Evolutionary conservation across 202 grass and related monocot species (phyloP).

Genomic region (Eragrostis tef): DNA sequence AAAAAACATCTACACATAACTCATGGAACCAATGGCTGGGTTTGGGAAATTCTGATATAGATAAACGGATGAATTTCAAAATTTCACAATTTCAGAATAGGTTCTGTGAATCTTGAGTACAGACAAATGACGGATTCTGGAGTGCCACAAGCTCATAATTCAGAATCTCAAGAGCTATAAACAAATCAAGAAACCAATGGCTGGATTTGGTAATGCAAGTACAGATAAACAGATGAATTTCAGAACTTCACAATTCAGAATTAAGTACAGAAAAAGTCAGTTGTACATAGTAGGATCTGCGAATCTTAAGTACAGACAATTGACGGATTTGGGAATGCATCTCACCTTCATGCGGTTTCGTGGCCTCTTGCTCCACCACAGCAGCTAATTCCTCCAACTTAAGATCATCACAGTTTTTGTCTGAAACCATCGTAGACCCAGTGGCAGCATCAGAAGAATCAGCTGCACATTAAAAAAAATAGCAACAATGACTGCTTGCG

Average conservation of each 20-base stretch:
- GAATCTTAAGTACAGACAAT: not conserved
- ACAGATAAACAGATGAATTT: not conserved
- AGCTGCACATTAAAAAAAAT: constrained; percentile 20
- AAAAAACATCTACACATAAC: no score
- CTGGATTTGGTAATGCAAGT: not conserved
- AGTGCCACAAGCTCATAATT: not conserved
- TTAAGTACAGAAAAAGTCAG: not conserved
- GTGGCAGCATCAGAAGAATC: constrained; percentile 31
- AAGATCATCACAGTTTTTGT: not conserved
- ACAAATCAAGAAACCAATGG: not conserved
- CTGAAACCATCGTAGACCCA: constrained; percentile 2
- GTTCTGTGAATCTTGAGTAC: no score
- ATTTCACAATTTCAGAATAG: no score
- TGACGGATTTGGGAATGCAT: constrained; percentile 3
- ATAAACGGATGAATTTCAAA: no score
- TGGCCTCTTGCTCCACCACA: constrained; percentile 10
- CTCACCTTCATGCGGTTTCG: constrained; percentile 44
- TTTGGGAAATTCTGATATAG: no score
- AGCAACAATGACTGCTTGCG: not conserved
- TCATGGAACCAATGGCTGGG: no score
- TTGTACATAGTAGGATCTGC: not conserved
- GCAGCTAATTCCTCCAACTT: constrained; percentile 1
- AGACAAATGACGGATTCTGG: not conserved
- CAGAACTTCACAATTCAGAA: not conserved
- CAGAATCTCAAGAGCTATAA: constrained; percentile 1